Percentiles rank a stretch among this genome's conserved stretches.
Conservation (phyloP, 2,329 filamentous ascomycete genomes). For the Botrytis galanthina region DNA sequence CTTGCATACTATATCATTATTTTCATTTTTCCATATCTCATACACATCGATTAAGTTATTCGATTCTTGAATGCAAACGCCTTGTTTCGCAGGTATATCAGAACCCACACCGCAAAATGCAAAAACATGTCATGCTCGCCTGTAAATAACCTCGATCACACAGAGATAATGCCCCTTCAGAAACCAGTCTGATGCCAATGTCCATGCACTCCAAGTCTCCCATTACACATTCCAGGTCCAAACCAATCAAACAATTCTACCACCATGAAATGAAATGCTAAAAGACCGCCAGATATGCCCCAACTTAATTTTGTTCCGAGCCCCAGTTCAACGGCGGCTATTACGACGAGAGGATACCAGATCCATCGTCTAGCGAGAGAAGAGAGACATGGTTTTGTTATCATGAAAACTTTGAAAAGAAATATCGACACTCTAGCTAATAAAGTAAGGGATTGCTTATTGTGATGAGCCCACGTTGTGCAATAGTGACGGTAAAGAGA, state of each 20-base stretch:
- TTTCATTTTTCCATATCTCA: not conserved
- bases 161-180: not conserved
- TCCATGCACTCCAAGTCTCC: slow-evolving; percentile 13
- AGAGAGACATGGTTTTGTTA: slow-evolving; percentile 70
- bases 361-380: slow-evolving; percentile 62
- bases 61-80: slow-evolving; percentile 5
- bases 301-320: slow-evolving; percentile 42
- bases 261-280: slow-evolving; percentile 47
- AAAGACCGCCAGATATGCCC: slow-evolving; percentile 42
- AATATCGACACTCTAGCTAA: slow-evolving; percentile 60
- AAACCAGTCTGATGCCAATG: slow-evolving; percentile 10
- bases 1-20: not conserved
- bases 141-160: not conserved
- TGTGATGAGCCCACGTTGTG: slow-evolving; percentile 36
- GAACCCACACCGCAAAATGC: not conserved
- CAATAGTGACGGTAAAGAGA: slow-evolving; percentile 40
- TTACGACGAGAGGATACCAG: slow-evolving; percentile 62
- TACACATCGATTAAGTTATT: not conserved
- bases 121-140: not conserved
- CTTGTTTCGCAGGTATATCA: not conserved
- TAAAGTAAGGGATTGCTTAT: slow-evolving; percentile 37
- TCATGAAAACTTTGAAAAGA: slow-evolving; percentile 62
- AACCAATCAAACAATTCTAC: slow-evolving; percentile 43
- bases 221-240: slow-evolving; percentile 29
- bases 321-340: slow-evolving; percentile 66